A percentile compares a stretch with the other conserved stretches of the same genome.
Conservation (phyloP, 202 grass and related monocot genomes). For the Zizania palustris region DNA sequence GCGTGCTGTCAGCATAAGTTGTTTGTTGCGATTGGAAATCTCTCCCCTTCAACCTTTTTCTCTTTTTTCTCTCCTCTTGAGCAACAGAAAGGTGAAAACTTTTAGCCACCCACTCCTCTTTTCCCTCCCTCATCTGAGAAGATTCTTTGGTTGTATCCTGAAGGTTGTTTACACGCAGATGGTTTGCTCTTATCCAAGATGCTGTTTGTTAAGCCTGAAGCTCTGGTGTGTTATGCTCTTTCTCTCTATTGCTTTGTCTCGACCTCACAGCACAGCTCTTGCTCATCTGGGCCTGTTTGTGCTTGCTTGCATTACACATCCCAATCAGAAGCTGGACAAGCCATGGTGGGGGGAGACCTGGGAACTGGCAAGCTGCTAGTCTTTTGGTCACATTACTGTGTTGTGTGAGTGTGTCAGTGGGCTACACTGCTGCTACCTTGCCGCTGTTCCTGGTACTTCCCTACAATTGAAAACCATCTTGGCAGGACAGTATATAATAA, state of each 20-base stretch:
- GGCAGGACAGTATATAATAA: neutral
- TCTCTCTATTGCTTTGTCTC: neutral
- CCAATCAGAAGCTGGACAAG: constrained; percentile 39
- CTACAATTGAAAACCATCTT: neutral
- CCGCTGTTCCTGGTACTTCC: constrained; percentile 29
- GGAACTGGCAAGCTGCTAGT: constrained; percentile 36
- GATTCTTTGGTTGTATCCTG: constrained; percentile 49
- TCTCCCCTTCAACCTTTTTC: constrained; percentile 11
- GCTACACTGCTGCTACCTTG: constrained; percentile 2
- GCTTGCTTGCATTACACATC: constrained; percentile 48
- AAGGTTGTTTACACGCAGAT: constrained; percentile 21
- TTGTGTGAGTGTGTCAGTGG: neutral
- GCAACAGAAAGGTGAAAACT: constrained; percentile 47
- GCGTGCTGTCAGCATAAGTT: constrained; percentile 19
- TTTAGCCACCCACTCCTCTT: neutral
- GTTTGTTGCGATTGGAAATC: constrained; percentile 56
- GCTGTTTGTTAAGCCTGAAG: constrained; percentile 43
- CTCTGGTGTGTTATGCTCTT: constrained; percentile 15
- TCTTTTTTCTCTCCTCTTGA: constrained; percentile 32
- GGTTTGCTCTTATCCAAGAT: constrained; percentile 36
- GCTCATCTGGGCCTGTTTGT: constrained; percentile 39
- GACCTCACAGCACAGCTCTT: constrained; percentile 20
- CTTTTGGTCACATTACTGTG: constrained; percentile 43
- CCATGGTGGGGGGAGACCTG: constrained; percentile 46
- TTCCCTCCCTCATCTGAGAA: constrained; percentile 30